Base-by-base conservation (phyloP, 805 yeast species). In the Ascoidea tarda region DNA sequence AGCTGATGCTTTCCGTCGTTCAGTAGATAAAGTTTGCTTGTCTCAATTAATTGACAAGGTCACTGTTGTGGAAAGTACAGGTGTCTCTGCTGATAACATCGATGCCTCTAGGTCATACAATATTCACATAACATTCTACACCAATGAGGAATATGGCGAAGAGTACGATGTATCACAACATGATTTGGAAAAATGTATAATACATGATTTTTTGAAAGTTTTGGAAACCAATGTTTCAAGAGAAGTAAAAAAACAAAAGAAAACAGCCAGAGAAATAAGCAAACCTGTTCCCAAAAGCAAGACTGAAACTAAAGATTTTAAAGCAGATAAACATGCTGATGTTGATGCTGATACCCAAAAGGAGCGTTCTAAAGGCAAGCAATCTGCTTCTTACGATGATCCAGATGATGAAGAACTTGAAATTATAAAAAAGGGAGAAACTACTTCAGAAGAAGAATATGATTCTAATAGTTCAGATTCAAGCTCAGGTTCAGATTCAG, bases 401-500 rank as follows among this genome's bases (percentile, higher is more conserved):
- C 96, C 96, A 42, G 98, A 90, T 69, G 97, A 90, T 57, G 98
- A 88, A 33, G 97, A 90, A 64, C 72, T 87, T 55, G 97, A 88
- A 65, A 86, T 87, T 51, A 86, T 87, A 90, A 82, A 82, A 68
- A 77, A 76, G 62, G 95, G 86, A 50, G 91, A 62, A 45, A 51
- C 62, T 54, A 59, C 62, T 14, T 55, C 57, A 32, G 64, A 56
- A 42, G 64, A 61, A 28, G 64, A 63, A 5, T 68, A 61, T 31
- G 59, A 63, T 45, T 71, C 66, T 38, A 60, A 67, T 8, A 59
- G 62, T n/a, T 62, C 66, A 6, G 81, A 71, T 32, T 68, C 70
- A 16, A 79, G 72, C 6, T 63, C 63, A 33, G 78, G 72, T 31
- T 63, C 67, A 14, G 76, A 72, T 14, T 63, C 68, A 21, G 78